Evolutionary conservation across 108 stramenopile genomes (phyloP).

Genomic region (Licmophora abbreviata): DNA sequence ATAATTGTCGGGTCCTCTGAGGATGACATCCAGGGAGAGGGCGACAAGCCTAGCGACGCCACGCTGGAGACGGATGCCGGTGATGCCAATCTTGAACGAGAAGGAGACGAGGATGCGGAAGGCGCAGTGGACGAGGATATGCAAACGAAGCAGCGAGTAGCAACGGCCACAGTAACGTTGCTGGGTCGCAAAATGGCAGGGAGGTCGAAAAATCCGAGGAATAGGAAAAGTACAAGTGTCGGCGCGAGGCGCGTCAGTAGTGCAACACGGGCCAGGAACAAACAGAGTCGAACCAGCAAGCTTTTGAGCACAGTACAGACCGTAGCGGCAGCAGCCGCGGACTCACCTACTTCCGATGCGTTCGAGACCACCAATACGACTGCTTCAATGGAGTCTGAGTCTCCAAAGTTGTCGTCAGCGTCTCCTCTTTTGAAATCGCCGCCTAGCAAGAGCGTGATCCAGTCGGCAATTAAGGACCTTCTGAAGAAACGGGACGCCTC

Average conservation of each 20-base stretch:
- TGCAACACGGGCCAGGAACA: constrained; percentile 15
- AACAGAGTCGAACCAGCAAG: constrained; percentile 1
- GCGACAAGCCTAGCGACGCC: too few relatives aligned
- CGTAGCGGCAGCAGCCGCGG: constrained; percentile 6
- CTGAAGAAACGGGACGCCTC: not conserved
- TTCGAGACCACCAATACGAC: constrained; percentile 3
- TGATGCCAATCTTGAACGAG: not conserved
- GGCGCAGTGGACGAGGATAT: not conserved
- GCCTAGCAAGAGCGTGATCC: not conserved
- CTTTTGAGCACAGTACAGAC: constrained; percentile 16
- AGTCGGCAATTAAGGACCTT: not conserved
- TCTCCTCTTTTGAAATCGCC: not conserved
- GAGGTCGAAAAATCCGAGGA: not conserved
- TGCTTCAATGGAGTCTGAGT: not conserved
- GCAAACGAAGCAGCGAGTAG: not conserved
- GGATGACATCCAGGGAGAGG: too few relatives aligned
- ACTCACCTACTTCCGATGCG: not conserved
- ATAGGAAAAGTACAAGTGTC: constrained; percentile 15
- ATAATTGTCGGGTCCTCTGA: too few relatives aligned
- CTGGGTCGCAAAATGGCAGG: constrained; percentile 1
- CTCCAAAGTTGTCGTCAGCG: constrained; percentile 5
- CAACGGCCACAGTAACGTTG: constrained; percentile 7
- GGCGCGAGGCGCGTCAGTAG: constrained; percentile 21
- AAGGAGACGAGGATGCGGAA: constrained; percentile 1
- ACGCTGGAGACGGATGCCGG: not conserved